Evolutionary conservation across 2,329 filamentous ascomycete genomes (phyloP).

Genomic region (Dendryphion nanum): DNA sequence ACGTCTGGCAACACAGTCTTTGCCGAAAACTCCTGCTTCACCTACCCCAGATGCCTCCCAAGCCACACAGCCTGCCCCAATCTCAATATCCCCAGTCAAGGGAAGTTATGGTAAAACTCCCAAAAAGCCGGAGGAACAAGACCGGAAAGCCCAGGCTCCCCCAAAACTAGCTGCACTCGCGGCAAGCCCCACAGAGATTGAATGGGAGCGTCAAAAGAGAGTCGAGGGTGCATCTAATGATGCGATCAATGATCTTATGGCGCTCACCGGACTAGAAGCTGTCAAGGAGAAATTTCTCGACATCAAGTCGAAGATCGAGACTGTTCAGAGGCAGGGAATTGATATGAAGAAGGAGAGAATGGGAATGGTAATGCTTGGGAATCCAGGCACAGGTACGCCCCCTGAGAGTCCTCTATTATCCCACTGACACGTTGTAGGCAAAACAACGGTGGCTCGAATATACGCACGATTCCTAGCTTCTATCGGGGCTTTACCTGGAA

Average conservation of each 20-base stretch:
- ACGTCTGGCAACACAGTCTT: no score
- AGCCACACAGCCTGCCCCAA: no score
- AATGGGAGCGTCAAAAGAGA: slow-evolving; percentile 64
- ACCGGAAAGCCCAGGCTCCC: no score
- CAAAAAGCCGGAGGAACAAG: no score
- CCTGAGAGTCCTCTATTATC: neutral
- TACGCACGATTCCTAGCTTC: slow-evolving; percentile 66
- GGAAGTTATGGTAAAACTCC: no score
- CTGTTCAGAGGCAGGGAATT: slow-evolving; percentile 64
- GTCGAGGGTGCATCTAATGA: slow-evolving; percentile 51
- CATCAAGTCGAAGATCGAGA: slow-evolving; percentile 64
- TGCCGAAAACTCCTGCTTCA: no score
- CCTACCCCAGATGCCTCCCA: no score
- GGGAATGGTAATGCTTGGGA: slow-evolving; percentile 62
- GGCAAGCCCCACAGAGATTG: no score
- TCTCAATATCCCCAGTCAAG: no score
- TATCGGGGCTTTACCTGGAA: slow-evolving; percentile 62
- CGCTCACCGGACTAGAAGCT: slow-evolving; percentile 65
- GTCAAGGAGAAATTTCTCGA: slow-evolving; percentile 61
- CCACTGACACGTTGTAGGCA: slow-evolving; percentile 43
- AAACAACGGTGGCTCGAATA: slow-evolving; percentile 72
- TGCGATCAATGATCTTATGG: slow-evolving; percentile 64
- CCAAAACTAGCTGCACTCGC: no score
- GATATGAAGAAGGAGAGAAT: slow-evolving; percentile 69
- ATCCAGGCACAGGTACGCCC: no score